Evolutionary conservation across 1,284 basidiomycete species (phyloP).

Genomic region (Ganoderma leucocontextum): DNA sequence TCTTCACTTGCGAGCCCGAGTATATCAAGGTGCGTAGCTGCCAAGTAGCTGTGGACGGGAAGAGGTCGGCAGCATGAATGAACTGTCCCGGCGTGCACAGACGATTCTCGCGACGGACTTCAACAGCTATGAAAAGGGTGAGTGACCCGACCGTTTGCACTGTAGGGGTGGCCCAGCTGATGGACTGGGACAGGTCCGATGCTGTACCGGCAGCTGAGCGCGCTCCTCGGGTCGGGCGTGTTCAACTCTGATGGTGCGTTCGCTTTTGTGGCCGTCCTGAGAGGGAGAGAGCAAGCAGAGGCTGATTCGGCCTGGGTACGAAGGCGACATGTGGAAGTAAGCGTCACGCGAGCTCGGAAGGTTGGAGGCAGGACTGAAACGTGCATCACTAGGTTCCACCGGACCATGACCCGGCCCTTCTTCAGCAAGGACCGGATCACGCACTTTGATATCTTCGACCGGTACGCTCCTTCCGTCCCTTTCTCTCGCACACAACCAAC

Average conservation of each 20-base stretch:
- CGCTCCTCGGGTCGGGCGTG: conserved; percentile 46
- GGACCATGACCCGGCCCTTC: conserved; percentile 60
- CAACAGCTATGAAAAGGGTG: conserved; percentile 40
- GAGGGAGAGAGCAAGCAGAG: neutral
- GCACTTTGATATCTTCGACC: conserved; percentile 60
- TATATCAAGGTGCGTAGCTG: conserved; percentile 37
- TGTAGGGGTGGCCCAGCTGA: neutral
- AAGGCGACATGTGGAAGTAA: conserved; percentile 45
- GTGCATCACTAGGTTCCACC: conserved; percentile 54
- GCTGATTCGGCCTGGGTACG: neutral
- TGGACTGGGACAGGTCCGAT: conserved; percentile 22
- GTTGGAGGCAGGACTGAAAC: neutral
- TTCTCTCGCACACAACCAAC: neutral
- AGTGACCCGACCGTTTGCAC: neutral
- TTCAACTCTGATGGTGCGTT: conserved; percentile 48
- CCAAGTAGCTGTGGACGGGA: neutral
- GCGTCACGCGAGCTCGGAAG: neutral
- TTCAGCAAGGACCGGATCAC: conserved; percentile 57
- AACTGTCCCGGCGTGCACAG: conserved; percentile 14
- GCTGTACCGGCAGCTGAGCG: conserved; percentile 30
- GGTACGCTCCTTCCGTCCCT: conserved; percentile 8
- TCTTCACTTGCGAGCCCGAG: conserved; percentile 43
- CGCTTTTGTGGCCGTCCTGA: neutral
- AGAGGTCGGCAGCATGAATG: neutral
- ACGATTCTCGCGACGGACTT: conserved; percentile 44